phyloP scores from a whole-genome alignment of 169 alveolate species.

The Eimeria tenella region DNA sequence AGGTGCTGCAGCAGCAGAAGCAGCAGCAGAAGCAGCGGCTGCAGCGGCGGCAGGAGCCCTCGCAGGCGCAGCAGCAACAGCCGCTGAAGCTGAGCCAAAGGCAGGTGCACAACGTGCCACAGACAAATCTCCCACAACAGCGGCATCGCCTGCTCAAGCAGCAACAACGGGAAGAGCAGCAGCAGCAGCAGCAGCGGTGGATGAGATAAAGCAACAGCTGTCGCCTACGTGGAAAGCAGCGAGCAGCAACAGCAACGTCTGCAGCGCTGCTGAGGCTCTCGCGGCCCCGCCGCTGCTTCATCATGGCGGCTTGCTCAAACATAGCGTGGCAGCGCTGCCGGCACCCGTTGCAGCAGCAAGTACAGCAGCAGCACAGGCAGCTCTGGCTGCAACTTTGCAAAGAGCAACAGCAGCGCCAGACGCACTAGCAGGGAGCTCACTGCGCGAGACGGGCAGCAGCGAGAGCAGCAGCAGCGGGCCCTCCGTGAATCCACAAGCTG shows the following conservation, averaged over 20 bases:
- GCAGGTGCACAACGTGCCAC: not conserved
- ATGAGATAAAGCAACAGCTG: not conserved
- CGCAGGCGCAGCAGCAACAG: conserved; percentile 31
- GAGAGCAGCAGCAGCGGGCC: not conserved
- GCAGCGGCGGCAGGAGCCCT: conserved; percentile 15
- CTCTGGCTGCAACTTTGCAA: not conserved
- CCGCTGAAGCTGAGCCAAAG: not conserved
- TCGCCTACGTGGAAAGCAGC: conserved; percentile 2
- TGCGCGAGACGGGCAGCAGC: not conserved
- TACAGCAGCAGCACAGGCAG: conserved; percentile 4
- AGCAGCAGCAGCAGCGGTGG: conserved; percentile 22
- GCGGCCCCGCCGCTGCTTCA: not conserved
- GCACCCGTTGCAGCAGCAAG: not conserved
- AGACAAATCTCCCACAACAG: not conserved
- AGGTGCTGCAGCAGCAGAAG: conserved; percentile 33
- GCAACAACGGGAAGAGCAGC: conserved; percentile 17
- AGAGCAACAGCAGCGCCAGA: not conserved
- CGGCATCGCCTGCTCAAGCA: not conserved
- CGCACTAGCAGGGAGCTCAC: conserved; percentile 14
- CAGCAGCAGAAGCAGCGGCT: conserved; percentile 23
- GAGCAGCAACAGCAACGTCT: conserved; percentile 17
- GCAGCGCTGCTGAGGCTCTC: not conserved
- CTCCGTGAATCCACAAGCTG: not conserved
- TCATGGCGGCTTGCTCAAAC: not conserved
- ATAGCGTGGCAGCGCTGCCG: not conserved